These are phyloP conservation scores for Ceratobasidium theobromae DNA, from an alignment of 1,284 basidiomycete genomes.

Conservation along the genomic window DNA sequence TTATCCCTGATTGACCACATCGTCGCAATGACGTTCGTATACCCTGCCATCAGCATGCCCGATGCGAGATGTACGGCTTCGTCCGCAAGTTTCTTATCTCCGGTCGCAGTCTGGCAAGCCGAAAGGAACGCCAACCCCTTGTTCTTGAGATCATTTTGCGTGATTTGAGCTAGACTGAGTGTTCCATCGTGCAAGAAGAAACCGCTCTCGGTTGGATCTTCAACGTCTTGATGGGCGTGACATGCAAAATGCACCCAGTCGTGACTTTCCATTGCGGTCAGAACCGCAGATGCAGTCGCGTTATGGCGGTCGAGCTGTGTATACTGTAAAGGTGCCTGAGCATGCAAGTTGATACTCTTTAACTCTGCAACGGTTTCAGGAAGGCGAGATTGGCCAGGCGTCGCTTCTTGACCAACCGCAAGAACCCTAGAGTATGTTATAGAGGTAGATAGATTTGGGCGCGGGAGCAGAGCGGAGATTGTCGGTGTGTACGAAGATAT, in stretches of 20 bases:
- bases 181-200: background rate
- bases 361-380: background rate
- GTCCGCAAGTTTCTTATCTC: background rate
- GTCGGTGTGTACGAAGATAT: conserved; percentile 26
- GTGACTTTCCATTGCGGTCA: background rate
- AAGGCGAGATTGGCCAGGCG: background rate
- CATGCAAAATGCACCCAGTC: conserved; percentile 17
- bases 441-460: background rate
- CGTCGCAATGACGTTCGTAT: background rate
- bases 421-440: background rate
- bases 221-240: background rate
- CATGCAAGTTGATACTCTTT: background rate
- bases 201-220: background rate
- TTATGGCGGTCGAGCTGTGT: background rate
- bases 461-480: background rate
- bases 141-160: background rate
- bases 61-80: conserved; percentile 22
- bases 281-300: background rate
- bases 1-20: conserved; percentile 12
- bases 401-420: background rate
- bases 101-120: conserved; percentile 15
- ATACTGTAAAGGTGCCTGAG: too few species aligned
- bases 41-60: conserved; percentile 21
- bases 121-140: conserved; percentile 9
- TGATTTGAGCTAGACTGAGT: background rate